These are phyloP conservation scores for Smittium culicis DNA, from an alignment of 371 early-diverging fungal genomes.

Conservation along the genomic window DNA sequence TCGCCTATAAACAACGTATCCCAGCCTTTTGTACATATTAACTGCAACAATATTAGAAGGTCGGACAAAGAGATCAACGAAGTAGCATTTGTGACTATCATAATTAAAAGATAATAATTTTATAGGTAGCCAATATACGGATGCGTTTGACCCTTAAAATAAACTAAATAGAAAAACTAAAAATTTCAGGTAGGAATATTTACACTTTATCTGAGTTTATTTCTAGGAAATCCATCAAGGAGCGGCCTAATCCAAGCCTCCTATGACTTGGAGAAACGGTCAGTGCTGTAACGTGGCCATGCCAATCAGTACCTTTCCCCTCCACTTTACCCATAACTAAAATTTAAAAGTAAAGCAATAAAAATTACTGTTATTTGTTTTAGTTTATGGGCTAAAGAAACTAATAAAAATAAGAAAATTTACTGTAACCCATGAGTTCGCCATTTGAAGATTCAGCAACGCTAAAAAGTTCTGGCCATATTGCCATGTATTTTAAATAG, in stretches of 20 bases:
- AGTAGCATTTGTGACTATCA: constrained; percentile 11
- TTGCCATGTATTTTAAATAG: constrained; percentile 81
- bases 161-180: constrained; percentile 14
- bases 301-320: constrained; percentile 81
- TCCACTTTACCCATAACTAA: constrained; percentile 94
- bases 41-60: constrained; percentile 90
- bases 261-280: constrained; percentile 95
- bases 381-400: too few species aligned
- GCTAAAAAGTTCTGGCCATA: constrained; percentile 88
- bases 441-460: constrained; percentile 62
- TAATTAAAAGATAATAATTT: not conserved
- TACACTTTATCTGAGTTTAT: constrained; percentile 82
- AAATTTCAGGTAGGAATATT: constrained; percentile 48
- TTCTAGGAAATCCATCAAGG: constrained; percentile 85
- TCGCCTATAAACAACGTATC: constrained; percentile 82
- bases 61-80: constrained; percentile 92
- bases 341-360: not conserved
- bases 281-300: constrained; percentile 97
- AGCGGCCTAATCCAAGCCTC: constrained; percentile 75
- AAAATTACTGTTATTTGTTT: not conserved
- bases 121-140: not conserved
- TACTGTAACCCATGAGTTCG: constrained; percentile 77
- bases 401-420: not conserved
- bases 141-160: too few species aligned
- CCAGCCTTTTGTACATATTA: constrained; percentile 86